A percentile compares a stretch with the other conserved stretches of the same genome.
phyloP scores from a whole-genome alignment of 78 protist genomes.

The Dictyostelium purpureum region DNA sequence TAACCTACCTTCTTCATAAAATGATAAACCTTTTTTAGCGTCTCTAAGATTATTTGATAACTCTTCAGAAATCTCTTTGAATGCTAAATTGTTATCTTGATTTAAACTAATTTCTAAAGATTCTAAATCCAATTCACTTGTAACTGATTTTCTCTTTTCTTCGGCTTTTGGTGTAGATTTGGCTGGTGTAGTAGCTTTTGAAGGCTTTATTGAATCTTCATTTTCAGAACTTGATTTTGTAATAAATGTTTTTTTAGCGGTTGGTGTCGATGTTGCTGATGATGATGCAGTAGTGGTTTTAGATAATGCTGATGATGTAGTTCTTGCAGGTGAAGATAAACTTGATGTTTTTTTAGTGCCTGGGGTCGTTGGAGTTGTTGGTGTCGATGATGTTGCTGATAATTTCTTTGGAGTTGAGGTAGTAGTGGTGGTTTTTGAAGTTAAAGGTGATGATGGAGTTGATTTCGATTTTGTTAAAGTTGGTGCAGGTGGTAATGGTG shows the following conservation, averaged over 20 bases:
- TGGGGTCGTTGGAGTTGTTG: constrained; percentile 3
- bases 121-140: constrained; percentile 1
- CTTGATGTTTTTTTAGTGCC: too few relatives aligned
- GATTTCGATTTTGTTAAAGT: constrained; percentile 35
- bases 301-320: neutral
- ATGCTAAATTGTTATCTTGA: constrained; percentile 12
- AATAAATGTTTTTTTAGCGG: constrained; percentile 2
- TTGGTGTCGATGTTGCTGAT: neutral
- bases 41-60: constrained; percentile 26
- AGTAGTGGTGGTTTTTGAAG: neutral
- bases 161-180: neutral
- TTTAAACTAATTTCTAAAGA: constrained; percentile 12
- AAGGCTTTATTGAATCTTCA: neutral
- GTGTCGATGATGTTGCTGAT: neutral
- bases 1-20: constrained; percentile 3
- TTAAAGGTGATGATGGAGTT: constrained; percentile 17
- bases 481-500: constrained; percentile 5
- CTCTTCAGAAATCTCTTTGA: constrained; percentile 54
- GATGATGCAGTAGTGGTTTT: neutral
- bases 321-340: neutral
- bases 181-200: constrained; percentile 1
- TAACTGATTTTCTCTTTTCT: neutral
- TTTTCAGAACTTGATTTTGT: neutral
- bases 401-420: neutral
- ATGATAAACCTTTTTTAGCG: constrained; percentile 36